Base-by-base conservation (phyloP, 257 asterid species). In the Parsonsia alboflavescens region DNA sequence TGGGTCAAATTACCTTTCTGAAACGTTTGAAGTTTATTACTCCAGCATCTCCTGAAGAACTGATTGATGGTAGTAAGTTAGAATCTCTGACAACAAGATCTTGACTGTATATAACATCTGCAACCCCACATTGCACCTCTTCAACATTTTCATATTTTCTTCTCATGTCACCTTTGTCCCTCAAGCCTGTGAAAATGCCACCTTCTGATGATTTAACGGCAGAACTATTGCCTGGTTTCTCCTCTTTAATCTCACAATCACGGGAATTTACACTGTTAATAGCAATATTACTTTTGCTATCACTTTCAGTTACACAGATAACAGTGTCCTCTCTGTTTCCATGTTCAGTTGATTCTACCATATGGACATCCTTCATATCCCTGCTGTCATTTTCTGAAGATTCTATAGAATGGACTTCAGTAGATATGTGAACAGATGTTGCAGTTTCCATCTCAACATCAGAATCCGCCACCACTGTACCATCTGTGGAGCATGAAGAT, bases 401-500 rank as follows among this genome's bases (percentile, higher is more conserved):
- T 49, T 81, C 85, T 56, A 68, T 49, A 77, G 84, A 36, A 81
- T 80, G 56, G 76, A 81, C 78, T 68, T 79, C 84, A 22, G 71
- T 74, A 76, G 89, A 71, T 36, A 76, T 56, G 13, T 50, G 86
- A 65, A 61, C 66, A 7, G 99, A 92, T 26, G 89, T 84, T 72
- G 89, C 89, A 73, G 88, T 87, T 88, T 90, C 99, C 85, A 84
- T 30, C 82, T 95, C 99, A 69, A 76, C 82, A 72, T 95, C 98
- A 69, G 99, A 95, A 77, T 92, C 99, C 62, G 98, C 96, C 65
- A 95, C 99, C 70, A 95, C 96, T 0, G 98, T 95, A 84, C 88
- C 99, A 45, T 90, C 98, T 21, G 99, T 90, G 78, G 99, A 92
- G 86, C 98, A 92, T 65, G 99, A 95, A 65, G 99, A 95, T 7